A percentile compares a stretch with the other conserved stretches of the same genome.
phyloP scores from a whole-genome alignment of 176 grass and related monocot species.

The Bolboschoenus planiculmis region DNA sequence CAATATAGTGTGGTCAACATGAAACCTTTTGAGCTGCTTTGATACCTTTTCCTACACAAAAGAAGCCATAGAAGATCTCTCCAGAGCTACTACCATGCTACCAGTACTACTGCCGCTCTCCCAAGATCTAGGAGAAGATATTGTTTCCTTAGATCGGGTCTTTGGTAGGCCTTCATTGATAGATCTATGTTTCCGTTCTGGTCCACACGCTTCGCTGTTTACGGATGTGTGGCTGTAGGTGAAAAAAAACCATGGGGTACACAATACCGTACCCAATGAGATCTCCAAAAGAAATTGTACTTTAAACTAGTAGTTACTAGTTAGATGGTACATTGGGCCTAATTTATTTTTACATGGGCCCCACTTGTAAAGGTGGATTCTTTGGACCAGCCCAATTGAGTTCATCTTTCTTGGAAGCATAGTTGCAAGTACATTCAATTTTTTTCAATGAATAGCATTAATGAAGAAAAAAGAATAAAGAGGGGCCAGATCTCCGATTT shows the following conservation, averaged over 20 bases:
- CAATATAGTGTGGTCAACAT: neutral
- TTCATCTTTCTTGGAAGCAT: neutral
- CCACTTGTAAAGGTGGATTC: neutral
- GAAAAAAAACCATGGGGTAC: neutral
- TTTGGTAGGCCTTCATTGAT: neutral
- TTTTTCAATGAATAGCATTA: neutral
- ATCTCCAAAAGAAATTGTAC: neutral
- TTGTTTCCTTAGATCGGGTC: neutral
- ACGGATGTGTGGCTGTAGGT: neutral
- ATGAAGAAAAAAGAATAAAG: neutral
- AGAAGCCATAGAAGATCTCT: neutral
- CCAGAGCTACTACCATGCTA: neutral
- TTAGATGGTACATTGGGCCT: neutral
- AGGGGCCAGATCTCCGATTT: too few relatives aligned
- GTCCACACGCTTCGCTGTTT: conserved; percentile 1
- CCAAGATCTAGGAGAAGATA: conserved; percentile 12
- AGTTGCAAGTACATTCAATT: neutral
- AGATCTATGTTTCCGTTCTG: neutral
- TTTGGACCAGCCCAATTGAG: conserved; percentile 1
- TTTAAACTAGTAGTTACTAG: neutral
- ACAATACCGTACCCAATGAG: neutral
- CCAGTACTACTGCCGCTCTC: neutral
- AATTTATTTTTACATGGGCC: neutral
- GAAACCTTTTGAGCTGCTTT: neutral
- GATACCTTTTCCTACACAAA: neutral